phyloP scores from a whole-genome alignment of 306 rosid species.

The Castanospermum australe region DNA sequence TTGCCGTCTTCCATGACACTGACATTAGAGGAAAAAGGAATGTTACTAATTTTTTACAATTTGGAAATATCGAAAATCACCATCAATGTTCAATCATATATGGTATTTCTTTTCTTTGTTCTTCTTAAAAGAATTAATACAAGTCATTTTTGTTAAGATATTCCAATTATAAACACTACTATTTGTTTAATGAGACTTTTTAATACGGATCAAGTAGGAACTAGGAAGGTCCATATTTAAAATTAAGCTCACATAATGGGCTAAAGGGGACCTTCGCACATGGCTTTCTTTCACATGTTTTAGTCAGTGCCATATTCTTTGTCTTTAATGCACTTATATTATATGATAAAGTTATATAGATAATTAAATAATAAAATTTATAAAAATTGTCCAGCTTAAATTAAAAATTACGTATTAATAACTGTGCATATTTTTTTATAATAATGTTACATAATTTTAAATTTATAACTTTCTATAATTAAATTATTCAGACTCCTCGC shows the following conservation, averaged over 20 bases:
- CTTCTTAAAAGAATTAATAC: not conserved
- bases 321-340: too few species aligned
- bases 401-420: too few species aligned
- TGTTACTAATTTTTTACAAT: not conserved
- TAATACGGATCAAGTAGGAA: not conserved
- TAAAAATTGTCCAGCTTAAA: too few species aligned
- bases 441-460: too few species aligned
- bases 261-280: not conserved
- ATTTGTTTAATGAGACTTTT: not conserved
- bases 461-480: too few species aligned
- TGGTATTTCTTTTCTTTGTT: not conserved
- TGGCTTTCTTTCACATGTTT: conserved; percentile 1
- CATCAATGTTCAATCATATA: not conserved
- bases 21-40: not conserved
- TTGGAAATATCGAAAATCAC: not conserved
- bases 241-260: too few species aligned
- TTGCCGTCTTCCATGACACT: not conserved
- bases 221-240: not conserved
- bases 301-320: not conserved
- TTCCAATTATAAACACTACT: not conserved
- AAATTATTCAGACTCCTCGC: too few species aligned
- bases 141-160: not conserved
- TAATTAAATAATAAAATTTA: too few species aligned
- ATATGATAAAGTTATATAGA: too few species aligned
- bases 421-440: too few species aligned